Evolutionary conservation across 2,329 filamentous ascomycete genomes (phyloP).

Genomic region (Anisogramma anomala): DNA sequence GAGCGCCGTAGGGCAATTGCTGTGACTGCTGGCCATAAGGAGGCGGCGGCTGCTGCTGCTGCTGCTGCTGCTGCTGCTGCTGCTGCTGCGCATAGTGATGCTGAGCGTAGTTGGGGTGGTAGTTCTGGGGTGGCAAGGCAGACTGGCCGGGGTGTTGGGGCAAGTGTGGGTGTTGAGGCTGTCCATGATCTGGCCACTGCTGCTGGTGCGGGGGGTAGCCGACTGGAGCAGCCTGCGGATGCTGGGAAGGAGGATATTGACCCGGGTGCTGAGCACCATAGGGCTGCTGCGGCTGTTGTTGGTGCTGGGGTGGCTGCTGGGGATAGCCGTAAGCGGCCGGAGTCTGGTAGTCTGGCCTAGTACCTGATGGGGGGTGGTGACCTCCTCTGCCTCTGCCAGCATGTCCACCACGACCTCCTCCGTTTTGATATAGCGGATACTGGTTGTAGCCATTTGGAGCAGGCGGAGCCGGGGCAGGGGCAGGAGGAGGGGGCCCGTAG

Average conservation of each 20-base stretch:
- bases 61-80: slow-evolving; percentile 32
- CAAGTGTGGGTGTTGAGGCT: slow-evolving; percentile 22
- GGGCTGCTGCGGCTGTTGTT: slow-evolving; percentile 19
- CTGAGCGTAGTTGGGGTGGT: slow-evolving; percentile 48
- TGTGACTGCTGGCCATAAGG: slow-evolving; percentile 30
- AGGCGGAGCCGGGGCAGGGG: slow-evolving; percentile 36
- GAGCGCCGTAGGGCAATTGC: slow-evolving; percentile 21
- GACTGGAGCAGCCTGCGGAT: slow-evolving; percentile 23
- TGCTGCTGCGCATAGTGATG: slow-evolving; percentile 36
- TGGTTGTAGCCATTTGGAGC: slow-evolving; percentile 23
- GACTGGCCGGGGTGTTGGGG: slow-evolving; percentile 29
- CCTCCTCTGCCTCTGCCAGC: slow-evolving; percentile 28
- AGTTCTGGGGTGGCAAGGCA: slow-evolving; percentile 40
- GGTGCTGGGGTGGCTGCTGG: slow-evolving; percentile 24
- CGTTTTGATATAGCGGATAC: slow-evolving; percentile 31
- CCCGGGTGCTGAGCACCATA: slow-evolving; percentile 22
- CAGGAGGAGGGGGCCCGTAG: slow-evolving; percentile 44
- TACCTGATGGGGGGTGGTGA: slow-evolving; percentile 27
- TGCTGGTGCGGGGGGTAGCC: slow-evolving; percentile 28
- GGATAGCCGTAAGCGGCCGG: slow-evolving; percentile 33
- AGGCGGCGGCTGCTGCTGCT: slow-evolving; percentile 30
- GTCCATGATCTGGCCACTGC: slow-evolving; percentile 31
- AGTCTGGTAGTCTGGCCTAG: slow-evolving; percentile 29
- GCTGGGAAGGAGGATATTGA: slow-evolving; percentile 24
- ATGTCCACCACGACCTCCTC: slow-evolving; percentile 28